Evolutionary conservation across 2,329 filamentous ascomycete species (phyloP).

Genomic region (Cercospora zeina): DNA sequence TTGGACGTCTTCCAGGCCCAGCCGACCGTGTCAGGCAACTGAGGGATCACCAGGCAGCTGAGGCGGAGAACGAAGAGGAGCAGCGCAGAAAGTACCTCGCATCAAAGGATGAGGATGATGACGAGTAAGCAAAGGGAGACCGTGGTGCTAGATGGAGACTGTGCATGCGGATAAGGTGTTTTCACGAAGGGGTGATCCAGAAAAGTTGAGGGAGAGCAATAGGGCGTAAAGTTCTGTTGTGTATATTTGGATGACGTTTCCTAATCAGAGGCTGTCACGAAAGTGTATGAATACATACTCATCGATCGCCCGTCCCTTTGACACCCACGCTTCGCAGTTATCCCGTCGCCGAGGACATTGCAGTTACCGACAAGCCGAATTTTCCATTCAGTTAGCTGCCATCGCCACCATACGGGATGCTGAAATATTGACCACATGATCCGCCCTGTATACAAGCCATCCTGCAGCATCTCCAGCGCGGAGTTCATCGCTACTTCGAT

Average conservation of each 20-base stretch:
- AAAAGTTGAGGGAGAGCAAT: background rate
- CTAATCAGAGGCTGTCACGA: conserved; percentile 5
- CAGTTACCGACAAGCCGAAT: background rate
- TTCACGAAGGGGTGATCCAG: background rate
- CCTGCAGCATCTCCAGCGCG: too few relatives aligned
- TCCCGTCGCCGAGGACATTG: background rate
- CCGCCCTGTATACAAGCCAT: too few relatives aligned
- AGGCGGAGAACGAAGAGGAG: conserved; percentile 38
- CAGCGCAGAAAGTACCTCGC: conserved; percentile 36
- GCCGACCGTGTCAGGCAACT: conserved; percentile 54
- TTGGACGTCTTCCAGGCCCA: conserved; percentile 49
- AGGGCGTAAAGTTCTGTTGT: conserved; percentile 2
- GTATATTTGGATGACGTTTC: background rate
- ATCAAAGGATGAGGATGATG: conserved; percentile 37
- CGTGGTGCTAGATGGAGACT: background rate
- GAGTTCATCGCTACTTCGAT: too few relatives aligned
- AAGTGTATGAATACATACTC: conserved; percentile 3
- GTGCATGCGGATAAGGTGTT: background rate
- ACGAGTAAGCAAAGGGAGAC: conserved; percentile 25
- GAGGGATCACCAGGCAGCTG: conserved; percentile 40
- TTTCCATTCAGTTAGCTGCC: background rate
- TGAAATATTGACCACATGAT: too few relatives aligned
- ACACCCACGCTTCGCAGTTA: background rate
- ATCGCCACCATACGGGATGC: too few relatives aligned
- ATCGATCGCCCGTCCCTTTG: background rate